Conservation (phyloP, 805 yeast genomes). For the Metschnikowia koreensis region DNA sequence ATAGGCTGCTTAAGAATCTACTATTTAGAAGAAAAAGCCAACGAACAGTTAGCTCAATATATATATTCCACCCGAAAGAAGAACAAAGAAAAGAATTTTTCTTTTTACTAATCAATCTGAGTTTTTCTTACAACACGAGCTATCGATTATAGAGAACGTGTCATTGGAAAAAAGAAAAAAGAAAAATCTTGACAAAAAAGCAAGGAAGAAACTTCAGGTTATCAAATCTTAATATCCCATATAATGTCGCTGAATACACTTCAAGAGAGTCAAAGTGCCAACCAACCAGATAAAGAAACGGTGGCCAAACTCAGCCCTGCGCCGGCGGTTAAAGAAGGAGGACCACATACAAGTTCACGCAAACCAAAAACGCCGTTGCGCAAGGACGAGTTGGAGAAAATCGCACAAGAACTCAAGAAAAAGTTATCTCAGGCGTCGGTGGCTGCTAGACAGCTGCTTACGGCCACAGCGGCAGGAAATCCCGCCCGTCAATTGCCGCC, state of each 20-base stretch:
- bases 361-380: slow-evolving; percentile 37
- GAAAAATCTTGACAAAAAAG: too few species aligned
- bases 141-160: too few species aligned
- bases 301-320: slow-evolving; percentile 12
- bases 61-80: too few species aligned
- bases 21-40: background rate
- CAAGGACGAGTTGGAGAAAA: slow-evolving; percentile 45
- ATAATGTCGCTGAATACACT: slow-evolving; percentile 22
- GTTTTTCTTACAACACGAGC: too few species aligned
- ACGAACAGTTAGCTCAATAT: too few species aligned
- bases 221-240: background rate
- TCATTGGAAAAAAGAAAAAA: too few species aligned
- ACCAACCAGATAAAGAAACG: slow-evolving; percentile 17
- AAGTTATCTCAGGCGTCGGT: slow-evolving; percentile 44
- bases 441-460: slow-evolving; percentile 38
- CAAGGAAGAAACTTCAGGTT: background rate
- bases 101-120: too few species aligned
- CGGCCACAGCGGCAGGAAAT: slow-evolving; percentile 19
- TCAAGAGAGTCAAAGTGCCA: slow-evolving; percentile 22
- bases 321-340: slow-evolving; percentile 12
- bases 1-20: background rate
- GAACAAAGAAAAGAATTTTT: too few species aligned
- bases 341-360: slow-evolving; percentile 4
- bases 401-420: slow-evolving; percentile 42
- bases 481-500: slow-evolving; percentile 20